Conservation (phyloP, 2,329 filamentous ascomycete genomes). For the Phialophora chinensis region DNA sequence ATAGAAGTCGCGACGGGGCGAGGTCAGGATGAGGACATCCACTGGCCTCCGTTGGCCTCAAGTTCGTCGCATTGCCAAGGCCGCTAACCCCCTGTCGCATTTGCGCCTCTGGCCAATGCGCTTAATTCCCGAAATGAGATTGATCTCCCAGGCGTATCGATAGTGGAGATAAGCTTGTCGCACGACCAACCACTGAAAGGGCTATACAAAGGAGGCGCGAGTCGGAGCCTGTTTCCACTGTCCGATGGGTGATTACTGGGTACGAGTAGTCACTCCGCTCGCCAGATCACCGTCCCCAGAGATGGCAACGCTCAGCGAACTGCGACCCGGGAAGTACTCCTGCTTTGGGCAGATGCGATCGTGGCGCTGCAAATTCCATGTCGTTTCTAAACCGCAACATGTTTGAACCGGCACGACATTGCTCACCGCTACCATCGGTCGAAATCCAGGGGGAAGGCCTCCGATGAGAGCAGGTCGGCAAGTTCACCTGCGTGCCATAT, state of each 20-base stretch:
- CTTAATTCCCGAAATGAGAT: slow-evolving; percentile 16
- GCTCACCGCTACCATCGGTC: not conserved
- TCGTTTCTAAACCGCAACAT: not conserved
- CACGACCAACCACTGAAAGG: not conserved
- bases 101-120: slow-evolving; percentile 8
- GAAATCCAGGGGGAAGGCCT: slow-evolving; percentile 7
- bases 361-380: not conserved
- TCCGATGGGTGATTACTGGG: not conserved
- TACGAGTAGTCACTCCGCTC: not conserved
- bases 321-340: not conserved
- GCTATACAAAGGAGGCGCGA: slow-evolving; percentile 6
- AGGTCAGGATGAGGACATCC: slow-evolving; percentile 1
- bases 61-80: slow-evolving; percentile 18
- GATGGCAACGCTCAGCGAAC: not conserved
- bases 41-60: slow-evolving; percentile 3
- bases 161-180: slow-evolving; percentile 11
- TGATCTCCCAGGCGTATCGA: slow-evolving; percentile 17
- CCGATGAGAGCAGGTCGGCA: slow-evolving; percentile 3
- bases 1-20: slow-evolving; percentile 3
- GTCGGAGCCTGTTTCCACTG: not conserved
- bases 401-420: not conserved
- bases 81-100: slow-evolving; percentile 3
- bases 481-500: slow-evolving; percentile 6
- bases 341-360: not conserved
- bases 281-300: not conserved